Evolutionary conservation across 495 filamentous ascomycete species (phyloP), one percentile per base, ranked within the genome.

Genomic region (Aspergillus bridgeri): DNA sequence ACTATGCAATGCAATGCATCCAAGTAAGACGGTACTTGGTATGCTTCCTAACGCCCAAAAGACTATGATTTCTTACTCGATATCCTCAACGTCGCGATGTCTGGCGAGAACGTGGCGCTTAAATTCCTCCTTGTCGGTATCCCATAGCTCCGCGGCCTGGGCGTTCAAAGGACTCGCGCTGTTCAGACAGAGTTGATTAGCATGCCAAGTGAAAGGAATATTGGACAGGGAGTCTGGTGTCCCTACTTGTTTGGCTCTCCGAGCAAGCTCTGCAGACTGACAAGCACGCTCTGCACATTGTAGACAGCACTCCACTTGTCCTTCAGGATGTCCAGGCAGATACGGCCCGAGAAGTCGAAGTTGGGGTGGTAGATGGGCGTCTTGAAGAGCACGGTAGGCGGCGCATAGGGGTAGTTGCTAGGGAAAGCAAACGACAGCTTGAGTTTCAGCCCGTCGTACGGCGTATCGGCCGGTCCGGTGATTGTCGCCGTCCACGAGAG

Each of bases 191-290:
- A 3, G 58, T 67, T n/a, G n/a, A n/a, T n/a, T 54, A 72, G 60
- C 17, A 52, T 6, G n/a, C 25, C 17, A 29, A 45, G 53, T 21
- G 2, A 15, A 3, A 3, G 13, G 27, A 0, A 4, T n/a, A 42
- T n/a, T 21, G 11, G 46, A 13, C n/a, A n/a, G 42, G 33, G 27
- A 6, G 27, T 25, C 18, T 8, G 20, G 25, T 24, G 51, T 62
- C 86, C n/a, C 67, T 80, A 98, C 95, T 97, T 97, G 76, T 99
- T 99, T 5, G 94, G 94, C 70, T 98, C 94, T 19, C 93, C 94
- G 3, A 99, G 83, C 62, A 99, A 77, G 73, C 91, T 96, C 76
- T 99, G 94, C 73, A 99, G 70, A 60, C 92, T 96, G 62, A 99
- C 75, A 48, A 99, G 76, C 21, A 99, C 90, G 46, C 86, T 94